Percentiles rank a stretch among this genome's conserved stretches.
phyloP scores from a whole-genome alignment of 1,139 yeast genomes.

The Sugiyamaella castrensis region DNA sequence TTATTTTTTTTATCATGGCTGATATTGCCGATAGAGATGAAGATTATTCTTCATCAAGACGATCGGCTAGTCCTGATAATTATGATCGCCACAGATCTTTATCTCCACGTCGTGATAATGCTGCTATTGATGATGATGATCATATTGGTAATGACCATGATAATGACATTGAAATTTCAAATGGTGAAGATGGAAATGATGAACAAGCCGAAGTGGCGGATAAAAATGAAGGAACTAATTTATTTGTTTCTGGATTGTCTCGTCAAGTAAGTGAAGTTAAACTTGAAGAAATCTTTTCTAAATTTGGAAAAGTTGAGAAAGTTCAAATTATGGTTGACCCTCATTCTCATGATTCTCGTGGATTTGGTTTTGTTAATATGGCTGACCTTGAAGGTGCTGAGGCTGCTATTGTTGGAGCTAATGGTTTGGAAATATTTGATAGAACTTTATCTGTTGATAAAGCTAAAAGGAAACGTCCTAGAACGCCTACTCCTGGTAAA shows the following conservation, averaged over 20 bases:
- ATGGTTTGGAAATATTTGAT: slow-evolving; percentile 36
- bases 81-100: slow-evolving; percentile 12
- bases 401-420: slow-evolving; percentile 34
- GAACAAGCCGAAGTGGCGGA: slow-evolving; percentile 32
- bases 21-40: background rate
- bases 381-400: slow-evolving; percentile 35
- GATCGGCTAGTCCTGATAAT: slow-evolving; percentile 12
- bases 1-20: slow-evolving; percentile 1
- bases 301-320: slow-evolving; percentile 37
- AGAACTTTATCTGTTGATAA: slow-evolving; percentile 36
- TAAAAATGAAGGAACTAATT: slow-evolving; percentile 38
- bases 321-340: slow-evolving; percentile 42
- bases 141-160: background rate
- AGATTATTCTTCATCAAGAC: slow-evolving; percentile 8
- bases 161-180: background rate
- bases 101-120: slow-evolving; percentile 11
- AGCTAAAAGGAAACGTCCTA: slow-evolving; percentile 41
- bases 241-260: slow-evolving; percentile 40
- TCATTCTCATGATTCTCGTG: slow-evolving; percentile 40
- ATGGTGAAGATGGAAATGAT: slow-evolving; percentile 9
- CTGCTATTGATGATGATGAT: background rate
- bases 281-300: slow-evolving; percentile 35
- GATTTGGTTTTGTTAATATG: slow-evolving; percentile 42
- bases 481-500: slow-evolving; percentile 44
- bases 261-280: slow-evolving; percentile 35